Conservation (phyloP, 306 rosid genomes). For the Prunus persica region DNA sequence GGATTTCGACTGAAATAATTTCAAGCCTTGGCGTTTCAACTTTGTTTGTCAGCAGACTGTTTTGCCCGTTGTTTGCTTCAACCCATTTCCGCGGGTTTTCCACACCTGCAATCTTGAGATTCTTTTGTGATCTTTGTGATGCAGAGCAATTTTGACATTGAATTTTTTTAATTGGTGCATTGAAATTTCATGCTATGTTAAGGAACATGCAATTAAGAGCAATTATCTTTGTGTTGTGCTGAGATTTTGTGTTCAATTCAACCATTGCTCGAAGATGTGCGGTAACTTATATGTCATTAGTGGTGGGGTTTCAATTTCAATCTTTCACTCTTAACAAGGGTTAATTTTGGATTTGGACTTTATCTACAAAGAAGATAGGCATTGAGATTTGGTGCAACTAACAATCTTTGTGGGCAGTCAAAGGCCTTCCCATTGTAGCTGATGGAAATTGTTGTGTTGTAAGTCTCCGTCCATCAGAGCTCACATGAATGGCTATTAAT, state of each 20-base stretch:
- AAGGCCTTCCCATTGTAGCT: not conserved
- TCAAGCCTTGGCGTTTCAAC: constrained; percentile 17
- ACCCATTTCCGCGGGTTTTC: not conserved
- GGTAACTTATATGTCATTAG: too few species aligned
- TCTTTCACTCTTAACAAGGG: constrained; percentile 26
- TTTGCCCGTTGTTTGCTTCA: not conserved
- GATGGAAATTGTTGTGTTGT: not conserved
- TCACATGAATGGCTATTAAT: not conserved
- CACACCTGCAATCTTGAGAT: too few species aligned
- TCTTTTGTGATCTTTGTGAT: too few species aligned
- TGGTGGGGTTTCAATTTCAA: constrained; percentile 11
- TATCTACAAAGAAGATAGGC: constrained; percentile 35
- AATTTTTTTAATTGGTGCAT: too few species aligned
- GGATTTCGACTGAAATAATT: too few species aligned
- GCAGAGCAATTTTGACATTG: too few species aligned
- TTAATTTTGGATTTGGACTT: constrained; percentile 22
- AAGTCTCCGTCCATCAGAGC: not conserved
- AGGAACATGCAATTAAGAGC: too few species aligned
- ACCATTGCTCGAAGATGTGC: too few species aligned
- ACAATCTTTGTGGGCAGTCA: constrained; percentile 17
- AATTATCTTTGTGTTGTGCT: too few species aligned
- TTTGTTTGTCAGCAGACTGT: not conserved
- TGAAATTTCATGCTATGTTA: too few species aligned
- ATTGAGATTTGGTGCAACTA: constrained; percentile 38
- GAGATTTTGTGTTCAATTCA: too few species aligned